Evolutionary conservation across 2,329 filamentous ascomycete genomes (phyloP), one percentile per base, ranked within the genome.

Genomic region (Cryphonectria radicalis): DNA sequence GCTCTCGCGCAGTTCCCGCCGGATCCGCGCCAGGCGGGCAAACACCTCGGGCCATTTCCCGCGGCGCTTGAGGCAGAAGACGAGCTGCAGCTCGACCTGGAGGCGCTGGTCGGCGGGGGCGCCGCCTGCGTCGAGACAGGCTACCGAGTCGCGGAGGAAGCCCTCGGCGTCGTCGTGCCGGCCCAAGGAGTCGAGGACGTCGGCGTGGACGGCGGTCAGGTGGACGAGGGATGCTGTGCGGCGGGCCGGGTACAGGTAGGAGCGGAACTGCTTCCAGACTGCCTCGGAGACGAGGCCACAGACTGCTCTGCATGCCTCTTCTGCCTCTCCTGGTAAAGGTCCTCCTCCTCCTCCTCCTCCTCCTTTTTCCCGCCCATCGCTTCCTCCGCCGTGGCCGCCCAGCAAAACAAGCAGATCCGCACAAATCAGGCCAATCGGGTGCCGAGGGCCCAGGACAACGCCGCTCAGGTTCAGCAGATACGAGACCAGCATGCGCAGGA

Each of bases 51-150:
- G 63, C 28, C 65, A 62, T 42, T 67, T 70, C 25, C 42, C 40
- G n/a, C 59, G 68, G 28, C 68, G n/a, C 28, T 63, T 63, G 25
- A 70, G 68, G 32, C 68, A 66, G 62, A 70, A 66, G 40, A 70
- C 53, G n/a, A 70, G 68, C 42, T 70, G 68, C 32, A 70, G 68
- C 42, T 70, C 68, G 40, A 70, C 50, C 53, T 70, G 63, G 11
- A 70, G 68, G n/a, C 68, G 63, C 68, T 66, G 63, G 28, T 67
- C 68, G 40, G 46, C 63, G 0, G 68, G 53, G 28, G 66, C 55
- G 53, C 28, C 19, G 0, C 13, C 68, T 8, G 63, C 28, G 28
- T 66, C 68, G 22, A 55, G 59, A 2, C 40, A 53, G 68, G 43
- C 32, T 1, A 67, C 63, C 0, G 65, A 55, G 17, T 46, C 11